Evolutionary conservation across 768 basidiomycete species (phyloP).

Genomic region (Hydnum rufescens): DNA sequence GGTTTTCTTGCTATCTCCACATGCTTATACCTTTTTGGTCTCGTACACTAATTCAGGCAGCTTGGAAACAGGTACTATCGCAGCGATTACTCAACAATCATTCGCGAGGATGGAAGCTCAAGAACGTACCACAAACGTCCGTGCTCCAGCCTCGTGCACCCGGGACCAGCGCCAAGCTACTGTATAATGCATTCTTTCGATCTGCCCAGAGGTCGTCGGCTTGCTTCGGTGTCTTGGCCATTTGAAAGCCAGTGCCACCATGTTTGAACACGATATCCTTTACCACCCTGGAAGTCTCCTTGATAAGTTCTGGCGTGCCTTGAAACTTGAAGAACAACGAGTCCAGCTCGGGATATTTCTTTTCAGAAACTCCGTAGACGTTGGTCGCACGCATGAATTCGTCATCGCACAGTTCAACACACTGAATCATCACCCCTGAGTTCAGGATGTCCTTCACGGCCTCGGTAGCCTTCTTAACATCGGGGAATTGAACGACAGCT

Average conservation of each 20-base stretch:
- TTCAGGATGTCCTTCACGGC: conserved; percentile 70
- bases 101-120: conserved; percentile 1
- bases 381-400: conserved; percentile 66
- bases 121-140: conserved; percentile 54
- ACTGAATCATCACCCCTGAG: conserved; percentile 61
- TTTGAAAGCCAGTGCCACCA: conserved; percentile 45
- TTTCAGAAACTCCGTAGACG: conserved; percentile 32
- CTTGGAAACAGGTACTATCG: conserved; percentile 47
- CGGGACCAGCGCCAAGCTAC: conserved; percentile 41
- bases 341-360: conserved; percentile 47
- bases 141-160: conserved; percentile 64
- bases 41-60: conserved; percentile 39
- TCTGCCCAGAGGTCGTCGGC: conserved; percentile 67
- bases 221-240: conserved; percentile 55
- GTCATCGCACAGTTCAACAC: conserved; percentile 73
- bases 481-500: conserved; percentile 72
- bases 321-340: conserved; percentile 87
- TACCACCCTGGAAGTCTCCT: conserved; percentile 37
- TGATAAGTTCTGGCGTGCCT: conserved; percentile 41
- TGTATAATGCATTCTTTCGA: conserved; percentile 66
- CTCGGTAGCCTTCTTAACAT: conserved; percentile 53
- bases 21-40: conserved; percentile 1
- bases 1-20: too few species aligned
- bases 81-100: neutral
- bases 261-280: conserved; percentile 45